Percentiles rank a stretch among this genome's conserved stretches.
These are phyloP conservation scores for Termitomyces sp. DNA, from an alignment of 768 basidiomycete species.

Conservation along the genomic window DNA sequence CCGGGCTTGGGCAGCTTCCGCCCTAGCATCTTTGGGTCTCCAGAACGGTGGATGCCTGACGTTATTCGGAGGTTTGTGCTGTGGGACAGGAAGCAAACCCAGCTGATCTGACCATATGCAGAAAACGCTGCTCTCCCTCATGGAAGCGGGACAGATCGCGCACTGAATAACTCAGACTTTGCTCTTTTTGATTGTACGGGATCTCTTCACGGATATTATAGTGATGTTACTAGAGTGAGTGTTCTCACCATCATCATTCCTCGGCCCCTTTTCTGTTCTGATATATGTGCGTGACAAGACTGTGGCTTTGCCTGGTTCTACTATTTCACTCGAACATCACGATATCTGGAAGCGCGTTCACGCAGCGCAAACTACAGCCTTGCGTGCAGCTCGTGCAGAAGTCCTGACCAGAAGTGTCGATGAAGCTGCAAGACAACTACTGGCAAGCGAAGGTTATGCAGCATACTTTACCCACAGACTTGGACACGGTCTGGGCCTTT, in stretches of 20 bases:
- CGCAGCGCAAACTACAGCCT: slow-evolving; percentile 54
- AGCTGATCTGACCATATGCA: slow-evolving; percentile 31
- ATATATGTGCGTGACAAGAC: slow-evolving; percentile 33
- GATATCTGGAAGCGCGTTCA: slow-evolving; percentile 63
- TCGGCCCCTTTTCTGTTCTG: background rate
- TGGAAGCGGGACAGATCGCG: slow-evolving; percentile 68
- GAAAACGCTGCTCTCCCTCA: slow-evolving; percentile 87
- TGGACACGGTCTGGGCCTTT: slow-evolving; percentile 55
- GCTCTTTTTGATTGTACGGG: slow-evolving; percentile 74
- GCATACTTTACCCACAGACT: slow-evolving; percentile 75
- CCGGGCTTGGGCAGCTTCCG: slow-evolving; percentile 44
- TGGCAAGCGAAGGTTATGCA: slow-evolving; percentile 39
- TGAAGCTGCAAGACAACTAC: slow-evolving; percentile 47
- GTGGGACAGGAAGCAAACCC: background rate
- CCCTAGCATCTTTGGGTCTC: slow-evolving; percentile 57
- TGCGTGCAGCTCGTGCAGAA: slow-evolving; percentile 40
- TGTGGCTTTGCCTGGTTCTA: slow-evolving; percentile 53
- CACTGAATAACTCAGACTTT: slow-evolving; percentile 51
- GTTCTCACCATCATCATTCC: background rate
- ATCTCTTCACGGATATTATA: slow-evolving; percentile 65
- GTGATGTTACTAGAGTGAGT: slow-evolving; percentile 72
- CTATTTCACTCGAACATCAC: slow-evolving; percentile 46
- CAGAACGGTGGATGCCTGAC: slow-evolving; percentile 54
- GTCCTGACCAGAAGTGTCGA: slow-evolving; percentile 53
- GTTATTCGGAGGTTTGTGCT: slow-evolving; percentile 63